Percentiles rank a stretch among this genome's conserved stretches.
Conservation (phyloP, 2,329 filamentous ascomycete genomes). For the Trichoderma koningiopsis region DNA sequence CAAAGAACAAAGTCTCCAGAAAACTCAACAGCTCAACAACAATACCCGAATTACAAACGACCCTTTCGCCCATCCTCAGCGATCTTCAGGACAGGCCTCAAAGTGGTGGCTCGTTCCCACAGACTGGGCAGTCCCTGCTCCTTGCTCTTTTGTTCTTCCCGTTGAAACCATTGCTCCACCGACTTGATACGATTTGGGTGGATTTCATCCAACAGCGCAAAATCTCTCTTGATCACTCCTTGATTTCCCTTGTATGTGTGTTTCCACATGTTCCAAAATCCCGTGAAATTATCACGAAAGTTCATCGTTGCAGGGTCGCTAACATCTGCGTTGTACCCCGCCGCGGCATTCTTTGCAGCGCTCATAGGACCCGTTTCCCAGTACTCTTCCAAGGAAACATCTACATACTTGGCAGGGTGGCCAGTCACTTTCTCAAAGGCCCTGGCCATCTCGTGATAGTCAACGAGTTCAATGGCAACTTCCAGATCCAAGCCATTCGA, state of each 20-base stretch:
- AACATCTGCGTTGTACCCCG: constrained; percentile 42
- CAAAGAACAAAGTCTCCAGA: not conserved
- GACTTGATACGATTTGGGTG: constrained; percentile 50
- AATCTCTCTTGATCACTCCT: constrained; percentile 49
- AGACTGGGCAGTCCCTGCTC: constrained; percentile 23
- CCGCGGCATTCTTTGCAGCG: constrained; percentile 34
- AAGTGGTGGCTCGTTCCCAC: constrained; percentile 28
- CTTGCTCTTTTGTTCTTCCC: constrained; percentile 40
- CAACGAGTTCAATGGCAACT: constrained; percentile 46
- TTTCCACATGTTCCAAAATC: constrained; percentile 53
- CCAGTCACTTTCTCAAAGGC: constrained; percentile 49
- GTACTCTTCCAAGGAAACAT: constrained; percentile 42
- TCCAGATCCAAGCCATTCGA: constrained; percentile 50
- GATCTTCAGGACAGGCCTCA: constrained; percentile 29
- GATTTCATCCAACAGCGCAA: constrained; percentile 54
- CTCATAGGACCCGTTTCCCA: constrained; percentile 30
- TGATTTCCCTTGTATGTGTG: constrained; percentile 43
- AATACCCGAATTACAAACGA: constrained; percentile 1
- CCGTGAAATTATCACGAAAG: constrained; percentile 51
- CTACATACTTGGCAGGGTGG: constrained; percentile 44
- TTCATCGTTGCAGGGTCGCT: constrained; percentile 41
- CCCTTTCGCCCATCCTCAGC: constrained; percentile 29
- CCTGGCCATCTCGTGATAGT: constrained; percentile 43
- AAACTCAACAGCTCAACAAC: not conserved
- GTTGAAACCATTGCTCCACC: constrained; percentile 52